Base-by-base conservation (phyloP, 345 rosid genomes). In the Euphorbia lathyris region DNA sequence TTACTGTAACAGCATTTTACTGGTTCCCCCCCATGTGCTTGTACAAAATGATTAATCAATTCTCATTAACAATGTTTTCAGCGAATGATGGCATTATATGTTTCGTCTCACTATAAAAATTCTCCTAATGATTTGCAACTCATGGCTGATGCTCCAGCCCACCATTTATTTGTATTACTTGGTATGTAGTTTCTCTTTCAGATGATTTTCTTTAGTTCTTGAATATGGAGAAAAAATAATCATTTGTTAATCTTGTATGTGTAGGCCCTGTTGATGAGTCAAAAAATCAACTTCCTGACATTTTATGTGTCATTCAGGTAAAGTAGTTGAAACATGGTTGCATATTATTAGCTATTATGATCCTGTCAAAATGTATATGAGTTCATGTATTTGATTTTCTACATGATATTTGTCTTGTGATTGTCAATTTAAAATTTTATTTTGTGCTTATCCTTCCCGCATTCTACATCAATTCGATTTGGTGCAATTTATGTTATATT, bases 141-240 rank as follows among this genome's bases (percentile, higher is more conserved):
- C 25, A 82, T 95, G 88, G 98, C 98, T 57, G 99, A 95, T 89
- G 99, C 99, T 83, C 99, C 98, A 20, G 98, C 99, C 53, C 99
- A 95, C 79, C 99, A 92, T 83, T 83, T 95, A 68, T 95, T 90
- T 76, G 97, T 95, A 32, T 77, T 92, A 71, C 94, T 92, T 58
- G 98, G 99, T 95, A 87, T 69, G 59, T 63, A 22, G 0, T 30
- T 76, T 68, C 58, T 12, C 57, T 47, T 69, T 45, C 26, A n/a
- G 9, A 58, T 73, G 20, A 19, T 74, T 72, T 72, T 34, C 22
- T 67, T 72, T 38, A 22, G 61, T 25, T 36, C 43, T 58, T 70
- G 4, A 73, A 57, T 56, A 45, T 63, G 61, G 45, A 40, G 45
- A 32, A 57, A 65, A 58, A 22, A 45, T n/a, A 32, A 55, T 58